Evolutionary conservation across 129 eudicot species (phyloP).

Genomic region (Saussurea involucrata): DNA sequence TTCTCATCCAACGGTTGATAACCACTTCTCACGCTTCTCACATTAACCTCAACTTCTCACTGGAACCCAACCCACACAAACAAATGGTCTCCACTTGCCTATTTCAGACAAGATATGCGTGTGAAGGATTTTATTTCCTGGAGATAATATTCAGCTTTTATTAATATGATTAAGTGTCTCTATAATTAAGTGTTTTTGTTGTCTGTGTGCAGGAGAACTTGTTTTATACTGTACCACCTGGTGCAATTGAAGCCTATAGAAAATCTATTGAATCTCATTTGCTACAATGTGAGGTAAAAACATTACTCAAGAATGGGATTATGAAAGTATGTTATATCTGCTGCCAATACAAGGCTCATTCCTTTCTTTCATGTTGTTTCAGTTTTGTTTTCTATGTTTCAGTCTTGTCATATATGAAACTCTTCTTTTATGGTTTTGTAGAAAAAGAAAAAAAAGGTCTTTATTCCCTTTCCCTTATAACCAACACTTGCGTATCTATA

Average conservation of each 20-base stretch:
- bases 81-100: slow-evolving; percentile 7
- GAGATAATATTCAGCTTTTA: not conserved
- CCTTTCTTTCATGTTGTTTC: not conserved
- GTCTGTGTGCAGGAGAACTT: slow-evolving; percentile 59
- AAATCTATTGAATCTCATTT: slow-evolving; percentile 65
- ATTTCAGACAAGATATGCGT: not conserved
- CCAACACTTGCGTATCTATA: not conserved
- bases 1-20: too few species aligned
- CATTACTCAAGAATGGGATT: slow-evolving; percentile 3
- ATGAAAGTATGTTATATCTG: not conserved
- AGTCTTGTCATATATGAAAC: not conserved
- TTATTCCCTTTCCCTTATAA: not conserved
- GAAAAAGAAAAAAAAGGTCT: not conserved
- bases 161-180: not conserved
- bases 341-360: not conserved
- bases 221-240: slow-evolving; percentile 73
- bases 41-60: too few species aligned
- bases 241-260: slow-evolving; percentile 73
- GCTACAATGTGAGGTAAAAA: slow-evolving; percentile 58
- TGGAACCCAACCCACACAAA: too few species aligned
- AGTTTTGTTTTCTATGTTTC: not conserved
- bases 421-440: not conserved
- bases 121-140: slow-evolving; percentile 2
- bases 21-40: too few species aligned
- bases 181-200: not conserved